A percentile compares a stretch with the other conserved stretches of the same genome.
phyloP scores from a whole-genome alignment of 495 filamentous ascomycete genomes.

The Apodospora peruviana region DNA sequence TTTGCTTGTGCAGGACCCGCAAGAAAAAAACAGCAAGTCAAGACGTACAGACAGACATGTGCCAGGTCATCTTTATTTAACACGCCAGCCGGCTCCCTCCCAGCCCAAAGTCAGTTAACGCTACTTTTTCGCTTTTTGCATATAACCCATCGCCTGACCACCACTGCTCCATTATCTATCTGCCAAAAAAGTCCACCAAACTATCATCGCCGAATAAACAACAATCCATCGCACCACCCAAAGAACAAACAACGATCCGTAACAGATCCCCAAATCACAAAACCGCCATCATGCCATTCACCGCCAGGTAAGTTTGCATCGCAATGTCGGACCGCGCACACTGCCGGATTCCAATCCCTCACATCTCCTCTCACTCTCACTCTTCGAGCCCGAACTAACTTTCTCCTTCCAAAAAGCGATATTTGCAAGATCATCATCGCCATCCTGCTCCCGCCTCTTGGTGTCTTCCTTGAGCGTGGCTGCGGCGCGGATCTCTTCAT shows the following conservation, averaged over 20 bases:
- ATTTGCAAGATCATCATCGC: conserved; percentile 91
- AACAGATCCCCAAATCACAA: neutral
- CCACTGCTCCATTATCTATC: neutral
- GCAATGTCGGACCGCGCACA: no score
- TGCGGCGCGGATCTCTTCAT: conserved; percentile 84
- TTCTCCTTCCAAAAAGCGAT: conserved; percentile 49
- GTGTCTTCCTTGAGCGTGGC: conserved; percentile 84
- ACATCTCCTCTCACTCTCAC: neutral
- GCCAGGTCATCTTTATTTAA: neutral
- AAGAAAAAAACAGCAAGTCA: neutral
- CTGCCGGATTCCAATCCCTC: neutral
- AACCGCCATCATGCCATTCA: conserved; percentile 54
- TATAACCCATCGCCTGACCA: neutral
- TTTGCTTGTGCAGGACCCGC: neutral
- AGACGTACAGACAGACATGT: no score
- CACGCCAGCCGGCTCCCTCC: neutral
- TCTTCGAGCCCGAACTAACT: conserved; percentile 1
- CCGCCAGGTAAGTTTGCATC: conserved; percentile 56
- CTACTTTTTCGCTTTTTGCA: no score
- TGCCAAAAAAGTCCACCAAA: no score
- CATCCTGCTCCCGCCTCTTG: conserved; percentile 80
- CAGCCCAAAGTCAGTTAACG: neutral
- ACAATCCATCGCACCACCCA: neutral
- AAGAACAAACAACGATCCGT: neutral
- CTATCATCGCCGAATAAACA: neutral